Evolutionary conservation across 495 filamentous ascomycete species (phyloP).

Genomic region (Neurospora sp.): DNA sequence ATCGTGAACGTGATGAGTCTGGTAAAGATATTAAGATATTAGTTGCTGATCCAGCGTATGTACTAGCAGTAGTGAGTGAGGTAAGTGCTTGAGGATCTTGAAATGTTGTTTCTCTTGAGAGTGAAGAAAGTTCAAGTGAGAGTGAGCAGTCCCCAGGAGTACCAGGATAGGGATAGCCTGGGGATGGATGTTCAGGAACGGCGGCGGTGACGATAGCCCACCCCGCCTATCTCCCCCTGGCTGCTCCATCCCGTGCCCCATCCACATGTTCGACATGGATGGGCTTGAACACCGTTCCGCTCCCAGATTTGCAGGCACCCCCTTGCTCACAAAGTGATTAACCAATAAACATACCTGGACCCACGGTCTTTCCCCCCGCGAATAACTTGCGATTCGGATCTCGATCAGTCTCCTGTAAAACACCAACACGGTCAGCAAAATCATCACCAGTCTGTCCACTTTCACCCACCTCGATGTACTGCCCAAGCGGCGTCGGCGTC

Average conservation of each 20-base stretch:
- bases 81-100: neutral
- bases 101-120: neutral
- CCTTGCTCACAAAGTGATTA: neutral
- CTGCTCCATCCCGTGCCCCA: neutral
- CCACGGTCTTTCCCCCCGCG: neutral
- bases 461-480: neutral
- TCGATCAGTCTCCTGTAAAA: neutral
- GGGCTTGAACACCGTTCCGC: neutral
- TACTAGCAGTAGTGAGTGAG: neutral
- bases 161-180: neutral
- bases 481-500: neutral
- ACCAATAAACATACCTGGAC: neutral
- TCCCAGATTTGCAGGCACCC: neutral
- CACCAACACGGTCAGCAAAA: neutral
- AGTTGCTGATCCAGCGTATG: neutral
- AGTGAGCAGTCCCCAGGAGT: neutral
- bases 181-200: neutral
- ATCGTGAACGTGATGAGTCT: neutral
- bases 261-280: neutral
- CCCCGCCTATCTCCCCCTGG: neutral
- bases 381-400: neutral
- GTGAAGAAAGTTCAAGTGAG: neutral
- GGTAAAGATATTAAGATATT: neutral
- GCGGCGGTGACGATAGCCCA: neutral
- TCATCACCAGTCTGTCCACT: neutral